Conservation (phyloP, 345 rosid genomes). For the Passiflora organensis region DNA sequence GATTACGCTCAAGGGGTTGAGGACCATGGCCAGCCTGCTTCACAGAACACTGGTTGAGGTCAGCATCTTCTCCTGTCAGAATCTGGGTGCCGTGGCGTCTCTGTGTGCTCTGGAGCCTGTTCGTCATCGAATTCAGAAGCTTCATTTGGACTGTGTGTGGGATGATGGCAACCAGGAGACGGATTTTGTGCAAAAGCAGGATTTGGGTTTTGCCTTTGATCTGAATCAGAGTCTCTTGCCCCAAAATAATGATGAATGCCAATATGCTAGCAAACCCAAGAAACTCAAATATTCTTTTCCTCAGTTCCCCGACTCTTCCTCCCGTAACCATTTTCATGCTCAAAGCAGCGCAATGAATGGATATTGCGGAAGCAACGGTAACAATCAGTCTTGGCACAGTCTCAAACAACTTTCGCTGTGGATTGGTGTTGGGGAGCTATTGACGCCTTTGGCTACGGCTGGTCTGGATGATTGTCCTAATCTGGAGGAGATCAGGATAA, state of each 20-base stretch:
- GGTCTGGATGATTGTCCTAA: slow-evolving; percentile 75
- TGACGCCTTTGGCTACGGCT: slow-evolving; percentile 44
- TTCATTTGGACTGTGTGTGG: slow-evolving; percentile 89
- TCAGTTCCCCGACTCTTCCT: slow-evolving; percentile 3
- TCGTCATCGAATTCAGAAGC: slow-evolving; percentile 46
- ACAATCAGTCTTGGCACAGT: slow-evolving; percentile 52
- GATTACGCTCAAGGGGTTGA: slow-evolving; percentile 61
- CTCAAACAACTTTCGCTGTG: slow-evolving; percentile 63
- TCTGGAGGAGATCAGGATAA: slow-evolving; percentile 69
- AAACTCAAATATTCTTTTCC: slow-evolving; percentile 41
- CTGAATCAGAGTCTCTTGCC: slow-evolving; percentile 15
- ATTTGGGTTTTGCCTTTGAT: slow-evolving; percentile 9
- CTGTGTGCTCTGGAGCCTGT: slow-evolving; percentile 61
- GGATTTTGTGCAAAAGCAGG: neutral
- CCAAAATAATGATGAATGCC: neutral
- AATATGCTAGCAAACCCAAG: slow-evolving; percentile 30
- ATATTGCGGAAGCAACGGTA: neutral
- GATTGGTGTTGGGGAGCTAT: slow-evolving; percentile 65
- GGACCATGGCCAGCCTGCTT: slow-evolving; percentile 52
- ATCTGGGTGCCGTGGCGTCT: slow-evolving; percentile 47
- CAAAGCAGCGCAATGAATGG: slow-evolving; percentile 25
- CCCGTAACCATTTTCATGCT: slow-evolving; percentile 5
- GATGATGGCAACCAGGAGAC: slow-evolving; percentile 19
- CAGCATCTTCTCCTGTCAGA: slow-evolving; percentile 63
- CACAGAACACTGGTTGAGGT: slow-evolving; percentile 51